Evolutionary conservation across 1,284 basidiomycete genomes (phyloP).

Genomic region (Phellopilus nigrolimitatus): DNA sequence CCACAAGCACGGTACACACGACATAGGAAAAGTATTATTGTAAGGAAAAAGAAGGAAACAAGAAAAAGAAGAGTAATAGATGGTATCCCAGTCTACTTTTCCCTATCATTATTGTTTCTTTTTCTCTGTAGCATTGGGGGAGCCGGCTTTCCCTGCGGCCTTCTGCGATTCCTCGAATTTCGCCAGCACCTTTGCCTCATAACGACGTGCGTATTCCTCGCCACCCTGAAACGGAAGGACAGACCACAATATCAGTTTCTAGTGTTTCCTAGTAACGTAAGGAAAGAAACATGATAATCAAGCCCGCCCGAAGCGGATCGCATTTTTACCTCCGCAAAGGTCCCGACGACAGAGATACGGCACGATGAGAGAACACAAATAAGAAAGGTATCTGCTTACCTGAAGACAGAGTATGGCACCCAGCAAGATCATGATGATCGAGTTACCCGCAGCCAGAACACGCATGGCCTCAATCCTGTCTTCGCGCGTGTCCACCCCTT

Average conservation of each 20-base stretch:
- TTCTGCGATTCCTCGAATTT: slow-evolving; percentile 36
- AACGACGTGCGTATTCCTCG: slow-evolving; percentile 76
- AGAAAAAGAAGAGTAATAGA: not conserved
- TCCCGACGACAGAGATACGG: slow-evolving; percentile 2
- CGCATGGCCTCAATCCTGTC: slow-evolving; percentile 76
- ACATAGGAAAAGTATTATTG: not conserved
- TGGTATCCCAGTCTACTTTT: not conserved
- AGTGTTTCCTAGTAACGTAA: not conserved
- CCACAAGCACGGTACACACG: no score
- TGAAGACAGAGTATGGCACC: slow-evolving; percentile 64
- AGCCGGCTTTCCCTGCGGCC: slow-evolving; percentile 17
- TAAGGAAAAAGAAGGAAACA: no score
- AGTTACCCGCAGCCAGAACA: slow-evolving; percentile 78
- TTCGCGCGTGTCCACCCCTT: slow-evolving; percentile 49
- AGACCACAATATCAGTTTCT: not conserved
- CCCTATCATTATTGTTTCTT: slow-evolving; percentile 27
- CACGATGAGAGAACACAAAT: slow-evolving; percentile 12
- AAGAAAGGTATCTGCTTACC: slow-evolving; percentile 39
- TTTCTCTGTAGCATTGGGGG: slow-evolving; percentile 27
- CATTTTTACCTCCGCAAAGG: not conserved
- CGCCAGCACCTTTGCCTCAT: slow-evolving; percentile 57
- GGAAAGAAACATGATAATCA: not conserved
- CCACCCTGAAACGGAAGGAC: slow-evolving; percentile 56
- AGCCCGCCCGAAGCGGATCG: slow-evolving; percentile 7
- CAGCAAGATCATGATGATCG: slow-evolving; percentile 69